A percentile compares a stretch with the other conserved stretches of the same genome.
phyloP scores from a whole-genome alignment of 176 grass and related monocot genomes.

The Carex kokanica region DNA sequence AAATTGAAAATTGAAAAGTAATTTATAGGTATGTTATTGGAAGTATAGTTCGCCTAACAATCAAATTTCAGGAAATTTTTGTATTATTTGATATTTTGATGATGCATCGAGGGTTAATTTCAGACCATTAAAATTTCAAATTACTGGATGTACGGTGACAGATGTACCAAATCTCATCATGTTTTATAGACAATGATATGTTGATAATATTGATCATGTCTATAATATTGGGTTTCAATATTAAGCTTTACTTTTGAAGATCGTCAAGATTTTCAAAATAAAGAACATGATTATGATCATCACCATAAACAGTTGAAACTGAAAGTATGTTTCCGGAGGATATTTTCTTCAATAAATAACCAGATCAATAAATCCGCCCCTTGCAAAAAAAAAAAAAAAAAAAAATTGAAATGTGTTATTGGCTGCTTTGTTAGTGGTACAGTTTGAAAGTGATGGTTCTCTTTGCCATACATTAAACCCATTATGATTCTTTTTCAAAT shows the following conservation, averaged over 20 bases:
- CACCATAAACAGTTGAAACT: slow-evolving; percentile 22
- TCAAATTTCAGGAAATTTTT: background rate
- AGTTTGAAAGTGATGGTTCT: background rate
- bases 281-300: background rate
- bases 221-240: background rate
- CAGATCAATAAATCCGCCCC: slow-evolving; percentile 22
- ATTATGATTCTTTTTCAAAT: slow-evolving; percentile 23
- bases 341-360: background rate
- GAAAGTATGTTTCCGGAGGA: slow-evolving; percentile 23
- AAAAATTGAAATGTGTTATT: slow-evolving; percentile 3
- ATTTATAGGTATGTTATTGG: background rate
- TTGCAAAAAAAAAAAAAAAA: background rate
- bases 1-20: background rate
- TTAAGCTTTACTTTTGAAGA: background rate
- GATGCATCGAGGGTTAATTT: no score
- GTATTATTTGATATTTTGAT: no score
- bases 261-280: background rate
- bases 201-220: background rate
- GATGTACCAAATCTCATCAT: background rate
- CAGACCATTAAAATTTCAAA: background rate
- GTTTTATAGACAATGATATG: background rate
- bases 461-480: background rate
- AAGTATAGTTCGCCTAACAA: background rate
- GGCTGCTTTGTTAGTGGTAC: background rate
- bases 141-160: background rate